These are phyloP conservation scores for Ensete glaucum DNA, from an alignment of 176 grass and related monocot species.

Conservation along the genomic window DNA sequence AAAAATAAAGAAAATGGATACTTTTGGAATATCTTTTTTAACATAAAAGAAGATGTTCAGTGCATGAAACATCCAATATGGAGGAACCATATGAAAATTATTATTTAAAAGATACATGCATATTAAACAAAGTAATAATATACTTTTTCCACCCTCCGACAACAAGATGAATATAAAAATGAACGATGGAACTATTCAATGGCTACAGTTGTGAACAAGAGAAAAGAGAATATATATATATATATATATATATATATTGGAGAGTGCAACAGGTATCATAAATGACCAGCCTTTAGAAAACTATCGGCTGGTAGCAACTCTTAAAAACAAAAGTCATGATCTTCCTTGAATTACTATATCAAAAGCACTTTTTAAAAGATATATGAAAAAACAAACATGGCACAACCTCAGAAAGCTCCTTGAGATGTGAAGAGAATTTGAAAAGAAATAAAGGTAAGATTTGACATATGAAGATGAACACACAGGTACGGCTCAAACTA, in stretches of 20 bases:
- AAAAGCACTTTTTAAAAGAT: background rate
- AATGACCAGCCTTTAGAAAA: background rate
- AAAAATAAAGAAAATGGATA: background rate
- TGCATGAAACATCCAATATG: background rate
- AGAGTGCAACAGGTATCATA: background rate
- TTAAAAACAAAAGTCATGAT: too few species aligned
- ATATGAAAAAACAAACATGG: background rate
- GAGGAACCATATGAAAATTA: background rate
- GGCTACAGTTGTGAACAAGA: too few species aligned
- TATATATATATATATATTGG: too few species aligned
- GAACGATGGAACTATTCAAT: too few species aligned
- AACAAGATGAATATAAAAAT: background rate
- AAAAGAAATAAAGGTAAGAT: background rate
- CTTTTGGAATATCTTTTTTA: too few species aligned
- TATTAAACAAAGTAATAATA: background rate
- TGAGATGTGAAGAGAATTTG: background rate
- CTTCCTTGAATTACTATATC: background rate
- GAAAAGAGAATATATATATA: too few species aligned
- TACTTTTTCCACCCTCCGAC: background rate
- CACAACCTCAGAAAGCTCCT: background rate
- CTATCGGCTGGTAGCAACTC: too few species aligned
- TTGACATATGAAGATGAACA: background rate
- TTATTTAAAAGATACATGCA: conserved; percentile 1
- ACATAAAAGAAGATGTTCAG: too few species aligned
- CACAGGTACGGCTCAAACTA: background rate